Base-by-base conservation (phyloP, 352 stramenopile genomes). In the Globisporangium nunn region DNA sequence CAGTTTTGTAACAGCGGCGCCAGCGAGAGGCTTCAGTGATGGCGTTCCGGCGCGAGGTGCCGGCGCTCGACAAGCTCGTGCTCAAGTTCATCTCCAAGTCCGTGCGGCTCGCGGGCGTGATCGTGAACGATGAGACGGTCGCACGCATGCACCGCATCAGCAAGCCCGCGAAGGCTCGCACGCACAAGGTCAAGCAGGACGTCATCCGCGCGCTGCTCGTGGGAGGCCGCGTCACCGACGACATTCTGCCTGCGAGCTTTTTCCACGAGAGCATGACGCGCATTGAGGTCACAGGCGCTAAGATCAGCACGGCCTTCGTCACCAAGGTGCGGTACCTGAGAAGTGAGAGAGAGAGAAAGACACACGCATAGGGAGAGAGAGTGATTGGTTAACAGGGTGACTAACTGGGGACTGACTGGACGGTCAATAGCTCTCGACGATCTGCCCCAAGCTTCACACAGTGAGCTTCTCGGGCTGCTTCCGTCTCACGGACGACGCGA, bases 21-120 rank as follows among this genome's bases (percentile, higher is more conserved):
- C 23, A 23, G 23, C 23, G 23, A 23, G 23, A 23, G 23, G 23
- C 23, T 23, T 23, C 23, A 23, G 23, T 23, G 12, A 95, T 95
- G 85, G 85, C 85, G 72, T 95, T 95, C 78, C 81, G 80, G 35
- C 83, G 85, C 28, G 83, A 95, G 10, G 85, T 95, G 60, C 65
- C 71, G 54, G 56, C 72, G 67, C 79, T 95, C 53, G 83, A 93
- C 53, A 81, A 88, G 67, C 71, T 93, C 68, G 79, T 95, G 76
- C 75, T 95, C 70, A 95, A 95, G 78, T 90, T 80, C 63, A 84
- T 95, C 59, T 75, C 83, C 76, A 95, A 95, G 80, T 79, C 83
- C 23, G 81, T 72, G 54, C 71, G 82, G 11, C 68, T 86, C 41
- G 61, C 75, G 50, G 62, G 71, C 31, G 41, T 74, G 33, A 91